phyloP scores from a whole-genome alignment of 148 eudicot species.

The Polygonum maritimum region DNA sequence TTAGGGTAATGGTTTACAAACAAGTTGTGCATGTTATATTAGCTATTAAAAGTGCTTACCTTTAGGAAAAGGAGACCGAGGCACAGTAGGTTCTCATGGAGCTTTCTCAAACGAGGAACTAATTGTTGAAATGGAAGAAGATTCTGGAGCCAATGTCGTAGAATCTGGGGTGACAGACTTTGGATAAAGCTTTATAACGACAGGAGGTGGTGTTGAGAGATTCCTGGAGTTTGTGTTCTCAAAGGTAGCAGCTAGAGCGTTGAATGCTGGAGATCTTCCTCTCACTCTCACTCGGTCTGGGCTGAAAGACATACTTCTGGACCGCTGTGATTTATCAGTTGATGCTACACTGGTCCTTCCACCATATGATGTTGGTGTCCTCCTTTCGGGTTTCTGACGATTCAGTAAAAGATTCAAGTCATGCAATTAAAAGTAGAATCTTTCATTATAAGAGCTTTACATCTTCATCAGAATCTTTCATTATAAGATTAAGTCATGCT shows the following conservation, averaged over 20 bases:
- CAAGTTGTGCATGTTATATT: not conserved
- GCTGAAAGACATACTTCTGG: conserved; percentile 89
- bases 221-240: conserved; percentile 79
- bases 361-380: conserved; percentile 62
- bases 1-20: no score
- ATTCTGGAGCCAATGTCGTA: conserved; percentile 40
- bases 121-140: conserved; percentile 76
- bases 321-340: conserved; percentile 92
- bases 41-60: conserved; percentile 29
- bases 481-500: no score
- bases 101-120: conserved; percentile 55
- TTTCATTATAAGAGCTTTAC: no score
- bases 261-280: conserved; percentile 97
- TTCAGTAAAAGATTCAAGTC: not conserved
- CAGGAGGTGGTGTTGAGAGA: conserved; percentile 95
- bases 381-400: conserved; percentile 82
- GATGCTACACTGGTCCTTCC: conserved; percentile 68
- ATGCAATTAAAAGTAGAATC: not conserved
- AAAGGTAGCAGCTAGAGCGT: conserved; percentile 85
- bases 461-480: no score
- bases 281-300: conserved; percentile 88
- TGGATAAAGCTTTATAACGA: conserved; percentile 67
- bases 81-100: conserved; percentile 47
- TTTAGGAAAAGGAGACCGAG: conserved; percentile 65
- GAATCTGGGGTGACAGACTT: conserved; percentile 72